Conservation (phyloP, 2,329 filamentous ascomycete genomes). For the Diaporthe ampelina region DNA sequence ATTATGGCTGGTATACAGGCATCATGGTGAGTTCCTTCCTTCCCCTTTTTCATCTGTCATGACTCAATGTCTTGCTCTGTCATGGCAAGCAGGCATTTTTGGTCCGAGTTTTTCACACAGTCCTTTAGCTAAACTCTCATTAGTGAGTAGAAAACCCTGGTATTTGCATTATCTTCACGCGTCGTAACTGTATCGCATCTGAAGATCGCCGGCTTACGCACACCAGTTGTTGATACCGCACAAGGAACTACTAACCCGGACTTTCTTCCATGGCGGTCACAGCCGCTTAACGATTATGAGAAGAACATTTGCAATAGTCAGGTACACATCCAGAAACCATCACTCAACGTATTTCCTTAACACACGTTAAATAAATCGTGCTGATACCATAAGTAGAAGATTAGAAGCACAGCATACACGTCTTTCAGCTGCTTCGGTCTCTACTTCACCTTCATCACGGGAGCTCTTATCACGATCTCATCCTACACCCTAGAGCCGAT, state of each 20-base stretch:
- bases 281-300: neutral
- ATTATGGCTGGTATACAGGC: conserved; percentile 31
- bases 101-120: rapidly evolving
- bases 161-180: neutral
- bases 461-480: neutral
- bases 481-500: neutral
- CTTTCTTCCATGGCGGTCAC: neutral
- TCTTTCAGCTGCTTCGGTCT: conserved; percentile 22
- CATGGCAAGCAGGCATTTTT: neutral
- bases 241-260: neutral
- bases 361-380: neutral
- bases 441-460: neutral
- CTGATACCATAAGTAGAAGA: neutral
- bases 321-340: neutral
- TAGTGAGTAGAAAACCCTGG: neutral
- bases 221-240: neutral
- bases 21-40: neutral
- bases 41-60: rapidly evolving
- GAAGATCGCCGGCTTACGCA: neutral
- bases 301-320: conserved; percentile 9
- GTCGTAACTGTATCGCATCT: neutral
- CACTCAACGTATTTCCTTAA: neutral
- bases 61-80: too few species aligned
- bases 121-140: neutral
- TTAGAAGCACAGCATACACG: neutral